Evolutionary conservation across 306 rosid genomes (phyloP).

Genomic region (Citrullus amarus): DNA sequence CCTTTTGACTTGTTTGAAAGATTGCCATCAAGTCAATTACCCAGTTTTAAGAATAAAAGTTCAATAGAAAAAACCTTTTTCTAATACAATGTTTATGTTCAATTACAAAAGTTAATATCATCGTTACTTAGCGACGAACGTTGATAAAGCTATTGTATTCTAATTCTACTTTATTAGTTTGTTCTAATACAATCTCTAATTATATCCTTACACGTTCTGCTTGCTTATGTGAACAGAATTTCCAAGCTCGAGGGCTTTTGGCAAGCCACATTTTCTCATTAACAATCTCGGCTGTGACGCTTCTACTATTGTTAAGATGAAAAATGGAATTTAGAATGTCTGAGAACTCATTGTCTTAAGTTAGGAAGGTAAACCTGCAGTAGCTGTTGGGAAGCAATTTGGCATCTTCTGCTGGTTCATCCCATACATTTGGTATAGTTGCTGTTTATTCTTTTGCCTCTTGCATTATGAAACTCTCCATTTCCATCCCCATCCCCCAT

Average conservation of each 20-base stretch:
- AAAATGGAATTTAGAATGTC: not conserved
- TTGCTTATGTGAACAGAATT: constrained; percentile 3
- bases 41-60: not conserved
- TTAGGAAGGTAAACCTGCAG: not conserved
- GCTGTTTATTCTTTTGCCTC: constrained; percentile 5
- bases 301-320: constrained; percentile 4
- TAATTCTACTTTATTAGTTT: not conserved
- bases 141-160: not conserved
- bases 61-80: not conserved
- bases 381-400: not conserved
- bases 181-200: not conserved
- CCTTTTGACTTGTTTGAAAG: not conserved
- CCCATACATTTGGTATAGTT: not conserved
- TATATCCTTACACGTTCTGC: not conserved
- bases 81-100: not conserved
- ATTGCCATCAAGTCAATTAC: not conserved
- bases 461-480: constrained; percentile 4
- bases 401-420: not conserved
- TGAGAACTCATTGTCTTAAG: not conserved
- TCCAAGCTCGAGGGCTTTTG: not conserved
- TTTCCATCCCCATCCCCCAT: not conserved
- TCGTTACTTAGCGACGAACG: not conserved
- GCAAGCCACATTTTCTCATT: not conserved
- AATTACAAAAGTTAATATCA: not conserved
- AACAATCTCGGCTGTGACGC: not conserved